Evolutionary conservation across 2,329 filamentous ascomycete species (phyloP), one percentile per base, ranked within the genome.

Genomic region (Pseudogymnoascus sp.): DNA sequence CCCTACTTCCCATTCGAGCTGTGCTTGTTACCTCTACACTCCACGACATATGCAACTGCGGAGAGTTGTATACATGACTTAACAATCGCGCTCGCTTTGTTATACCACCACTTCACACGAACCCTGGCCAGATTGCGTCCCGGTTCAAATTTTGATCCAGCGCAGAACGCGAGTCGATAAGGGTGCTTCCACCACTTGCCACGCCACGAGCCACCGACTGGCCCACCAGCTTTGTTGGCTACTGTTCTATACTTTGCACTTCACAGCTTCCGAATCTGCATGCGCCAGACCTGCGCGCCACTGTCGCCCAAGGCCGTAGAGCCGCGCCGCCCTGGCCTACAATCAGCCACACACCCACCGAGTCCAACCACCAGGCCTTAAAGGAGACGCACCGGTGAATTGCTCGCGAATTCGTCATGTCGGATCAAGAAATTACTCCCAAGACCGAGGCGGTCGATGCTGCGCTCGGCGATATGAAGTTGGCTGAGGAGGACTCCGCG

Each of bases 391-490:
- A 50, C 61, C 61, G 3, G 63, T 38, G 60, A 56, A 38, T 61
- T 28, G 37, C 31, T 44, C 42, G 18, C 44, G 23, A 35, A 31
- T 62, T 59, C 59, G 65, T 44, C 38, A 74, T 74, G 72, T 70
- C 70, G 62, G 70, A 71, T 14, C 69, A 72, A 56, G 69, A 64
- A 42, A 63, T 65, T 53, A 67, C 69, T 38, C 63, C 64, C 11
- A 69, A 69, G 63, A 60, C 68, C 25, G 71, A 69, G 60, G 67
- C 66, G 23, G 71, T 73, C 28, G 70, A 73, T 62, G 63, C 67
- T 56, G 71, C 70, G 44, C 67, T 73, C 14, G 64, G 67, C 42
- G 71, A 69, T n/a, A 73, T 74, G 71, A 74, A 72, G 66, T 63
- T 74, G 10, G 70, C 72, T 62, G 69, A 69, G 65, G 67, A 63